Evolutionary conservation across 495 filamentous ascomycete species (phyloP), one percentile per base, ranked within the genome.

Genomic region (Physcia stellaris): DNA sequence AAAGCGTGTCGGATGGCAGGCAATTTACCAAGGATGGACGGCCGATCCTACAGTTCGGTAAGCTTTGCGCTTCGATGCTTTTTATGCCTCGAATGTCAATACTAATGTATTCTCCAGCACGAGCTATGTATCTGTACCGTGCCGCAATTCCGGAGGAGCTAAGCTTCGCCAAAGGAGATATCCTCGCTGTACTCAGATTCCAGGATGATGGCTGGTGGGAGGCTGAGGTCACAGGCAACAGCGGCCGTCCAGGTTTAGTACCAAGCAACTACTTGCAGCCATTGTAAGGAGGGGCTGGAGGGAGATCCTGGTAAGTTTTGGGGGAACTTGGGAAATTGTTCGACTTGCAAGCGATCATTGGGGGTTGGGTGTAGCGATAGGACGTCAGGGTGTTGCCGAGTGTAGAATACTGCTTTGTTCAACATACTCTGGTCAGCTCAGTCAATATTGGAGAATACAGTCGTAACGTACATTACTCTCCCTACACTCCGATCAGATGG

Each of bases 201-300:
- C 92, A 99, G 56, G 92, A 99, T 59, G 92, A 99, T 53, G 92
- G 92, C 9, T 99, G 92, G 92, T 99, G 92, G 92, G 90, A 96
- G 65, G 90, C 92, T 11, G 87, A 95, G 60, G 73, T 94, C 37
- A 82, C 85, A 35, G 82, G 83, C 0, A 75, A 73, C 48, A 77
- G 77, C 19, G 69, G 73, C 15, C 68, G 76, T 48, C 63, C 81
- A 9, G 92, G 92, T 18, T 64, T 99, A 52, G 92, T 96, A 37
- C 92, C 92, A 17, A 94, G 87, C 60, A 99, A 99, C 59, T 99
- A 99, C 53, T 61, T 99, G 54, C 85, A 93, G 62, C 64, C 68
- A 29, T 79, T 71, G 55, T 84, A 16, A 40, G 20, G 26, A 7
- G 26, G 26, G 26, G 9, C 13, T 28, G 9, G 9, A 13, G 26